A percentile compares a stretch with the other conserved stretches of the same genome.
Conservation (phyloP, 305 asterid species). For the Fraxinus xanthoxyloides region DNA sequence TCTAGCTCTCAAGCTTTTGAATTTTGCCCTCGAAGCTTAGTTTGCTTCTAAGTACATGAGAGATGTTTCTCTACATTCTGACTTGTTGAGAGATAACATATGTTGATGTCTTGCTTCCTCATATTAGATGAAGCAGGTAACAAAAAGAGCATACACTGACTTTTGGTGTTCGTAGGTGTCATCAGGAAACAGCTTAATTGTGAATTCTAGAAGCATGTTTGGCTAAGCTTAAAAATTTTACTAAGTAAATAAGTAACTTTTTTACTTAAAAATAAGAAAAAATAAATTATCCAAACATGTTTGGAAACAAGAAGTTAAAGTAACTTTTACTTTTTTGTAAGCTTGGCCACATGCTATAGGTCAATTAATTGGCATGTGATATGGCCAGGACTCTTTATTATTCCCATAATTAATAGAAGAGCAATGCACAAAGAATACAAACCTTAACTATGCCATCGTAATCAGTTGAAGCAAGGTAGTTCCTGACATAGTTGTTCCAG, state of each 20-base stretch:
- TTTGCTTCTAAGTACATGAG: background rate
- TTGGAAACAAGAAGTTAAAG: background rate
- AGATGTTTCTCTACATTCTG: background rate
- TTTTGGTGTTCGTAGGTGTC: background rate
- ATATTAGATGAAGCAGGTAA: background rate
- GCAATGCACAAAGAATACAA: conserved; percentile 14
- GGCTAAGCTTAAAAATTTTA: background rate
- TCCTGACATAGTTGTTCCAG: conserved; percentile 94
- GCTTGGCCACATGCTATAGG: background rate
- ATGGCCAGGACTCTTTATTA: background rate
- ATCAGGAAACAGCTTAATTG: background rate
- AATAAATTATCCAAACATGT: background rate
- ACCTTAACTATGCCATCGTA: conserved; percentile 82
- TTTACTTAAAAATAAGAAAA: background rate
- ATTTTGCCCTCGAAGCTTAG: background rate
- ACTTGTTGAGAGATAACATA: background rate
- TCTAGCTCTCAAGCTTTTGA: background rate
- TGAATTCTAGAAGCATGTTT: background rate
- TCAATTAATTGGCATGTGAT: background rate
- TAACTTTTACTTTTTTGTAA: background rate
- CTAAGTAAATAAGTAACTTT: background rate
- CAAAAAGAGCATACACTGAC: background rate
- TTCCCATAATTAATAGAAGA: background rate
- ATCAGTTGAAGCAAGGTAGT: conserved; percentile 88
- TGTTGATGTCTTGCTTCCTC: background rate